These are phyloP conservation scores for Gaertneriomyces sp. DNA, from an alignment of 192 early-diverging fungal species.

Conservation along the genomic window DNA sequence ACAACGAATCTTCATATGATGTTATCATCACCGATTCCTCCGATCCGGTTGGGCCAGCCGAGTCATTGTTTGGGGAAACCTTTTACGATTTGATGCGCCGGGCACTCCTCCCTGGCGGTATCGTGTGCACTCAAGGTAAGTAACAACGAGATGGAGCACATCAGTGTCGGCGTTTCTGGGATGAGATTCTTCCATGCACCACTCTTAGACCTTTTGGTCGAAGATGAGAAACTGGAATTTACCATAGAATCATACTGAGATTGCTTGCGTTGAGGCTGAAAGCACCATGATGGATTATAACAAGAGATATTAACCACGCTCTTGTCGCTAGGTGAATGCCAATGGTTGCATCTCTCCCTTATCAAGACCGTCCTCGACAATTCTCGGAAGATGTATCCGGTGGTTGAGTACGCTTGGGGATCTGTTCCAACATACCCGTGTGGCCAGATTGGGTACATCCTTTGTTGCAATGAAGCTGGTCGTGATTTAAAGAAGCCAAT, in stretches of 20 bases:
- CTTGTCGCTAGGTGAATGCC: conserved; percentile 77
- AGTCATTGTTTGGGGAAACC: conserved; percentile 83
- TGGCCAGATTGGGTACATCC: conserved; percentile 94
- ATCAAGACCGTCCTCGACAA: conserved; percentile 86
- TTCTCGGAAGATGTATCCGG: conserved; percentile 79
- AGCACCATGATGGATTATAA: background rate
- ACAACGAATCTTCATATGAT: conserved; percentile 84
- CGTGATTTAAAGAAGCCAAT: conserved; percentile 73
- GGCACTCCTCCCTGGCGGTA: conserved; percentile 82
- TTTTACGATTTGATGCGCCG: conserved; percentile 94
- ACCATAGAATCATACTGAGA: conserved; percentile 24
- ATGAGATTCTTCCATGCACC: conserved; percentile 48
- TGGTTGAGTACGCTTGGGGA: conserved; percentile 90
- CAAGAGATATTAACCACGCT: background rate
- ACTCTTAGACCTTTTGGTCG: conserved; percentile 32
- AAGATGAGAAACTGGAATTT: conserved; percentile 34
- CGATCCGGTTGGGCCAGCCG: conserved; percentile 97
- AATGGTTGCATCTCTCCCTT: conserved; percentile 92
- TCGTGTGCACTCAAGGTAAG: conserved; percentile 92
- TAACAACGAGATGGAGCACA: background rate
- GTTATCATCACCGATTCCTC: conserved; percentile 99
- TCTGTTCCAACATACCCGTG: conserved; percentile 97
- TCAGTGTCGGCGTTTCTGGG: conserved; percentile 16
- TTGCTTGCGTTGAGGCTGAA: background rate
- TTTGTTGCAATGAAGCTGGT: conserved; percentile 82